Conservation (phyloP, 75 land plant species). For the Cunninghamia lanceolata region DNA sequence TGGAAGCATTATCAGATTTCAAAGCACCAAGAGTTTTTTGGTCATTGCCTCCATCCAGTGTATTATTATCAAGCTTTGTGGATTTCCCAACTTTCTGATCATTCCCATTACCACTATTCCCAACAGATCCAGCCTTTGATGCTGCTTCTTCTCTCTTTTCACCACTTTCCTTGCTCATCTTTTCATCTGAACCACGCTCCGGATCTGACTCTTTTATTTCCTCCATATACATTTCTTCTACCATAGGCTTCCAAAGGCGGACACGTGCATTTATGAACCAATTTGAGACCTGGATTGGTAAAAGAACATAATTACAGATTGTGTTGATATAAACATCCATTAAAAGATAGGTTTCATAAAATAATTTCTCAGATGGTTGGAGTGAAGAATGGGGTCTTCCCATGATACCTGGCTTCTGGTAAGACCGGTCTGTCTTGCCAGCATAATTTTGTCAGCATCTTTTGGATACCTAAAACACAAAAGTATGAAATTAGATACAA, state of each 20-base stretch:
- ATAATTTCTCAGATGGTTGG: background rate
- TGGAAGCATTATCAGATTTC: background rate
- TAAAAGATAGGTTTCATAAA: background rate
- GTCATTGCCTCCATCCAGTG: background rate
- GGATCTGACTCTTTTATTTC: conserved; percentile 26
- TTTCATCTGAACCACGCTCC: conserved; percentile 6
- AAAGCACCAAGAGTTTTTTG: background rate
- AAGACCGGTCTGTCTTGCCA: conserved; percentile 78
- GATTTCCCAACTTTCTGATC: background rate
- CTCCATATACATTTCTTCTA: conserved; percentile 52
- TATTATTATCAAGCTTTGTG: background rate
- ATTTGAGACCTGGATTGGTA: conserved; percentile 36
- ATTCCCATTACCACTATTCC: background rate
- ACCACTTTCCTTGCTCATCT: background rate
- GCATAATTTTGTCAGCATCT: conserved; percentile 62
- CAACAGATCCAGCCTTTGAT: background rate
- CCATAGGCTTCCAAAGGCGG: conserved; percentile 61
- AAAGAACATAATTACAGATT: background rate
- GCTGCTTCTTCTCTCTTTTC: conserved; percentile 8
- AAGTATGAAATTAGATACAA: background rate
- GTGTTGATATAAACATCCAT: background rate
- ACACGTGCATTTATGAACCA: conserved; percentile 67
- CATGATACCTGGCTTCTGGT: conserved; percentile 59
- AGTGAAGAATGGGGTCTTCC: background rate
- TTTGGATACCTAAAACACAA: conserved; percentile 54